Base-by-base conservation (phyloP, 1,284 basidiomycete species). In the Microbotryum scabiosae region DNA sequence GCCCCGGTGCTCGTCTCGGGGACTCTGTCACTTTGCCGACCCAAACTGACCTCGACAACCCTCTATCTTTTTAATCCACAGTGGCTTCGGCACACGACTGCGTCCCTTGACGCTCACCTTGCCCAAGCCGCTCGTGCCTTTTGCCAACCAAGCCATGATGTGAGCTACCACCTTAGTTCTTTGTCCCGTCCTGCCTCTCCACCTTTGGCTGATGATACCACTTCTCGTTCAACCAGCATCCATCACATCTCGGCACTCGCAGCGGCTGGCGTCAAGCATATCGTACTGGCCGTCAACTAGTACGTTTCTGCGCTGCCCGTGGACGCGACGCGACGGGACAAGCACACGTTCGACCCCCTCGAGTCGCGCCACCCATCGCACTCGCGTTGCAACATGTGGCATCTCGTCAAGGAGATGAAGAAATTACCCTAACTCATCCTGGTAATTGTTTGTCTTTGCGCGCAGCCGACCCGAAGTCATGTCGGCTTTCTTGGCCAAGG, bases 261-360 rank as follows among this genome's bases (percentile, higher is more conserved):
- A 44, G 59, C 77, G 75, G 78, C 78, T 54, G 78, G 78, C 56
- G 78, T 79, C 68, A 78, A 75, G 63, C 77, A 79, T 66, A 76
- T 79, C 67, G 78, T 79, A 41, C 75, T 79, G 46, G 78, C 78
- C 43, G 78, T 79, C 71, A 79, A 79, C 73, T 79, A 79, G 53
- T 53, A 21, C 9, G 51, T 53, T n/a, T 26, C 21, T 2, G 12
- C 10, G 12, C 32, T 16, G 14, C 14, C 36, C 36, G 9, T 18
- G 14, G 12, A 18, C 36, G 36, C 36, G 14, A 41, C 36, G 36
- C 36, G 36, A 18, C 36, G 14, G 12, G 30, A 30, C 30, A 30
- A 30, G 36, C 36, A 12, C 36, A 41, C 36, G 36, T 41, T 41
- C 36, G 36, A 41, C 14, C 36, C 36, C 36, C 12, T 18, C 36